Evolutionary conservation across 306 rosid species (phyloP), one percentile per base, ranked within the genome.

Genomic region (Cucurbita argyrosperma): DNA sequence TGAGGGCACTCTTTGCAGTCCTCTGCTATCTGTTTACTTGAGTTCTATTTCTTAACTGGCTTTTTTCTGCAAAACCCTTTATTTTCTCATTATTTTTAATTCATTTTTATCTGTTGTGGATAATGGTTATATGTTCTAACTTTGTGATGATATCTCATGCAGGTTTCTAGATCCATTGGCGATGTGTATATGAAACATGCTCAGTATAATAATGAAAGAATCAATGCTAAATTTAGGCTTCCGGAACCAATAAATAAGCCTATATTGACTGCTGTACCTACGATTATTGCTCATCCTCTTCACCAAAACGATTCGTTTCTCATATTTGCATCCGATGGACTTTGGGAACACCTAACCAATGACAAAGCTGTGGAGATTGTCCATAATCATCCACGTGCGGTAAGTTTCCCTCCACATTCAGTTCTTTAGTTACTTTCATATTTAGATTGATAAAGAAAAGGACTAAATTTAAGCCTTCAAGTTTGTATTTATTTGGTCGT

Each of bases 271-370:
- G 91, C 95, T 60, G 82, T 62, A 80, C 97, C 97, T 68, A 77
- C 92, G 68, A 88, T 92, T 83, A 15, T 88, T 84, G 83, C 92
- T 82, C 97, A 88, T 71, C 79, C 82, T 62, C 89, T 92, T 76
- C 96, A 92, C 67, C 92, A 90, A 84, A 85, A 85, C 72, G 97
- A 92, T 86, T 89, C 96, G 78, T 92, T 92, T 86, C 94, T 92
- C 78, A 92, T 92, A 83, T 92, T 90, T 88, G 97, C 97, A 74
- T 92, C 97, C 66, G 97, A 92, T 88, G 97, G 97, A 79, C 83
- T 92, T 78, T 92, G 97, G 97, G 97, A 92, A 86, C 96, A 89
- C 84, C 83, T 92, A 81, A 92, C 84, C 82, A 92, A 89, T 81
- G 96, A 92, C 62, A 79, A 83, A 78, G 97, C 97, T 64, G 97